These are phyloP conservation scores for Fusarium musae DNA, from an alignment of 2,329 filamentous ascomycete genomes.

Conservation along the genomic window DNA sequence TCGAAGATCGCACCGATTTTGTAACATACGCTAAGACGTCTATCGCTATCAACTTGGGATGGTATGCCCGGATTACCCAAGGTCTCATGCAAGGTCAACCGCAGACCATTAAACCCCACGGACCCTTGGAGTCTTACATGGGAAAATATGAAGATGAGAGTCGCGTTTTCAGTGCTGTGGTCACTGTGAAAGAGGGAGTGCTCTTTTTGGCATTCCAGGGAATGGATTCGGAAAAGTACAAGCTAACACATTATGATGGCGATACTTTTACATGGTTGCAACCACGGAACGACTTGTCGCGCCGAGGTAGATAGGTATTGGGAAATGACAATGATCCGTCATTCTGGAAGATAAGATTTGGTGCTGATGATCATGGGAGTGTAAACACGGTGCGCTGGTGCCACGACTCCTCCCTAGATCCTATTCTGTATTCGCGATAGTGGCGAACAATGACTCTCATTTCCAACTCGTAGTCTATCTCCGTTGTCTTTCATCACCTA, in stretches of 20 bases:
- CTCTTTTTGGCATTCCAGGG: not conserved
- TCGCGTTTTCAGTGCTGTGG: not conserved
- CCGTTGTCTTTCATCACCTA: fast-evolving
- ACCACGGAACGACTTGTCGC: not conserved
- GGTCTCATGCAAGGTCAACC: not conserved
- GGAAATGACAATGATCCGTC: not conserved
- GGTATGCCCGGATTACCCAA: not conserved
- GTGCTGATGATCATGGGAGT: not conserved
- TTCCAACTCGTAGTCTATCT: fast-evolving
- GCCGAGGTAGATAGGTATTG: not conserved
- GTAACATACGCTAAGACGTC: not conserved
- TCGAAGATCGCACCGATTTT: not conserved
- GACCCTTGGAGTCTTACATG: not conserved
- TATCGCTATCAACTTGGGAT: not conserved
- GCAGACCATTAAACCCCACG: not conserved
- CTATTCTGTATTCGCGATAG: not conserved
- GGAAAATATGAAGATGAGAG: not conserved
- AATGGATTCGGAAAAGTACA: not conserved
- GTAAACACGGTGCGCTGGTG: not conserved
- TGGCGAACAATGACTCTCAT: not conserved
- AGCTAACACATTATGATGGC: not conserved
- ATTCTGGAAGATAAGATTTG: not conserved
- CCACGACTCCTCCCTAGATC: not conserved
- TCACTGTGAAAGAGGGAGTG: not conserved
- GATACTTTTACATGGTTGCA: not conserved